These are phyloP conservation scores for Trichomonas gallinae DNA, from an alignment of 208 protist genomes.

Conservation along the genomic window DNA sequence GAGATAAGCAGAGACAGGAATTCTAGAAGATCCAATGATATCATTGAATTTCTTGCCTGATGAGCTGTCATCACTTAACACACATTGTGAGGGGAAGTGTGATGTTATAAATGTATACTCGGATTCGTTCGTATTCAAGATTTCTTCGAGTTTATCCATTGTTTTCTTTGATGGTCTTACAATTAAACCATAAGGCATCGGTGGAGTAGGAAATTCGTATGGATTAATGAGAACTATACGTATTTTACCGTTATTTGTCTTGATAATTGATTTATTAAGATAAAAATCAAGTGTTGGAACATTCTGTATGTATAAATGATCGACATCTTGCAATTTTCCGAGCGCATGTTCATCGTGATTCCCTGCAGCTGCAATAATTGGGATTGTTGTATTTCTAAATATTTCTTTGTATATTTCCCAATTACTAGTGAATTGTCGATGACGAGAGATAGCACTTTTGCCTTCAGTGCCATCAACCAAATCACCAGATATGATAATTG, in stretches of 20 bases:
- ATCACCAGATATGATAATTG: not conserved
- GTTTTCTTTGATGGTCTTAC: not conserved
- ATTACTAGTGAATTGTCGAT: not conserved
- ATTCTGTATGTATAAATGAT: not conserved
- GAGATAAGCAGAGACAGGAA: not conserved
- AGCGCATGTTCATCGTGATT: not conserved
- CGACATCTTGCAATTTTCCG: not conserved
- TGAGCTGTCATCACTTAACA: not conserved
- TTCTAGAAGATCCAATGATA: not conserved
- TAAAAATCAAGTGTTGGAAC: not conserved
- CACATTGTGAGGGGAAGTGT: not conserved
- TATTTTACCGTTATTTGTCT: not conserved
- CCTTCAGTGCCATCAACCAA: not conserved
- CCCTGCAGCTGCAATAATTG: not conserved
- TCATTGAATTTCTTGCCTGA: not conserved
- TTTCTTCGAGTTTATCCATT: not conserved
- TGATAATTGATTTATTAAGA: not conserved
- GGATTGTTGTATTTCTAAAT: not conserved
- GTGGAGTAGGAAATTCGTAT: not conserved
- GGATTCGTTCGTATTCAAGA: not conserved
- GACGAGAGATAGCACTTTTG: not conserved
- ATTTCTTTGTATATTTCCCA: not conserved
- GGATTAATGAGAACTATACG: not conserved
- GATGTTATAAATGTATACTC: not conserved
- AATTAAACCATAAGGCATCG: not conserved